phyloP scores from a whole-genome alignment of 257 asterid genomes.

The Handroanthus guayacan region DNA sequence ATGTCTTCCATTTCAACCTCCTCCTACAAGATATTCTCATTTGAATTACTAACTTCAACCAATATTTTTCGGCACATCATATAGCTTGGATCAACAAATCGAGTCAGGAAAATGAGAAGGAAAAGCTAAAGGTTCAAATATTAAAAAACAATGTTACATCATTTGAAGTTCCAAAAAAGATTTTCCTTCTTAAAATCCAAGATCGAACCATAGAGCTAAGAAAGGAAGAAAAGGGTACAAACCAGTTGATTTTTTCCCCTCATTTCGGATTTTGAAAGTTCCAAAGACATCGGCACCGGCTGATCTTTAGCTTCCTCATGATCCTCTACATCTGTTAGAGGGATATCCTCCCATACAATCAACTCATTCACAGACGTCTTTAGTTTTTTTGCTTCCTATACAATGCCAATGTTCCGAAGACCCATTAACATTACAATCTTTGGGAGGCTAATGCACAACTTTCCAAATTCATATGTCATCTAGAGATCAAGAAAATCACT shows the following conservation, averaged over 20 bases:
- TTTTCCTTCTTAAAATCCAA: no score
- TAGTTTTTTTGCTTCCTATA: constrained; percentile 55
- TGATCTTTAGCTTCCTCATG: constrained; percentile 57
- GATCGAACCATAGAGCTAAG: not conserved
- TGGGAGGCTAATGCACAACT: not conserved
- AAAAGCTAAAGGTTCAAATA: no score
- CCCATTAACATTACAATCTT: not conserved
- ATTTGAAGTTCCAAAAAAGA: no score
- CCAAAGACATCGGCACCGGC: constrained; percentile 84
- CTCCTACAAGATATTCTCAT: constrained; percentile 34
- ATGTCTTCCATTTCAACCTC: constrained; percentile 97
- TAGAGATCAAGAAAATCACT: constrained; percentile 24
- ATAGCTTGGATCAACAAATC: not conserved
- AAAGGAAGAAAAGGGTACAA: constrained; percentile 1
- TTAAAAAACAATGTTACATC: no score
- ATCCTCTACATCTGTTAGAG: constrained; percentile 54
- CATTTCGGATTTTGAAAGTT: constrained; percentile 53
- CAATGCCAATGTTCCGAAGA: not conserved
- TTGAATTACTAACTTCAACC: not conserved
- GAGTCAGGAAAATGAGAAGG: no score
- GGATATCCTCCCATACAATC: constrained; percentile 60
- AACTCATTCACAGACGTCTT: constrained; percentile 53
- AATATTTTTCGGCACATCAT: not conserved
- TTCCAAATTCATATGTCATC: no score
- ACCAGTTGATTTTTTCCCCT: constrained; percentile 62